A percentile compares a stretch with the other conserved stretches of the same genome.
Conservation (phyloP, 768 basidiomycete genomes). For the Plicaturopsis crispa region DNA sequence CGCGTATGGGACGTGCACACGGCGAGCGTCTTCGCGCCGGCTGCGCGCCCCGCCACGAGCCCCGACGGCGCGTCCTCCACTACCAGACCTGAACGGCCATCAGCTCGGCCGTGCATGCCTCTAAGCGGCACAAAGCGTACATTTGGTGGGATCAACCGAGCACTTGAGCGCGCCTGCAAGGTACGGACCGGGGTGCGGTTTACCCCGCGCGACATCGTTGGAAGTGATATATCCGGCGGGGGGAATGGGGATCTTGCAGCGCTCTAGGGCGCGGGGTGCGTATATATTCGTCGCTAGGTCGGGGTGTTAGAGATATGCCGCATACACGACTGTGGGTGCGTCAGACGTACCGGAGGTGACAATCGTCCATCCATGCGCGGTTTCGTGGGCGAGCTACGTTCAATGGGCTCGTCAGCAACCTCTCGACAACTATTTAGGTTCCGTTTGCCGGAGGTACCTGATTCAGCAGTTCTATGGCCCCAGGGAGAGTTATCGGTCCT, state of each 20-base stretch:
- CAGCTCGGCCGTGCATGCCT: neutral
- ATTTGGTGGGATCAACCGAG: slow-evolving; percentile 47
- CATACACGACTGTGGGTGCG: too few species aligned
- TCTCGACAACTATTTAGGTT: slow-evolving; percentile 3
- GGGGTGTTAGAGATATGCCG: slow-evolving; percentile 3
- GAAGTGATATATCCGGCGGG: slow-evolving; percentile 53
- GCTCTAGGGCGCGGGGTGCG: slow-evolving; percentile 57
- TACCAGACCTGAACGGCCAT: slow-evolving; percentile 60
- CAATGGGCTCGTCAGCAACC: too few species aligned
- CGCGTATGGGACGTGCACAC: slow-evolving; percentile 76
- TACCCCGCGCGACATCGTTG: slow-evolving; percentile 48
- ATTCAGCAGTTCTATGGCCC: slow-evolving; percentile 47
- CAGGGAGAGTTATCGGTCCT: slow-evolving; percentile 59
- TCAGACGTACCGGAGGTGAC: slow-evolving; percentile 65
- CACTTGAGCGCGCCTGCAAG: slow-evolving; percentile 63
- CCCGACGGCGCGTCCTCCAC: slow-evolving; percentile 90
- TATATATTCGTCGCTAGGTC: slow-evolving; percentile 64
- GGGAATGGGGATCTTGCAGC: slow-evolving; percentile 55
- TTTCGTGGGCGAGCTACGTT: slow-evolving; percentile 6
- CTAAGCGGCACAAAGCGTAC: slow-evolving; percentile 24
- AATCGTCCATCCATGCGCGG: slow-evolving; percentile 63
- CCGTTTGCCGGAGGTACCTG: slow-evolving; percentile 33
- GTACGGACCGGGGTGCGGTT: slow-evolving; percentile 89
- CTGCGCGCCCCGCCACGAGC: slow-evolving; percentile 63
- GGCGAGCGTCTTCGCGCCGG: slow-evolving; percentile 70